A percentile compares a stretch with the other conserved stretches of the same genome.
phyloP scores from a whole-genome alignment of 306 rosid genomes.

The Cucumis melo region DNA sequence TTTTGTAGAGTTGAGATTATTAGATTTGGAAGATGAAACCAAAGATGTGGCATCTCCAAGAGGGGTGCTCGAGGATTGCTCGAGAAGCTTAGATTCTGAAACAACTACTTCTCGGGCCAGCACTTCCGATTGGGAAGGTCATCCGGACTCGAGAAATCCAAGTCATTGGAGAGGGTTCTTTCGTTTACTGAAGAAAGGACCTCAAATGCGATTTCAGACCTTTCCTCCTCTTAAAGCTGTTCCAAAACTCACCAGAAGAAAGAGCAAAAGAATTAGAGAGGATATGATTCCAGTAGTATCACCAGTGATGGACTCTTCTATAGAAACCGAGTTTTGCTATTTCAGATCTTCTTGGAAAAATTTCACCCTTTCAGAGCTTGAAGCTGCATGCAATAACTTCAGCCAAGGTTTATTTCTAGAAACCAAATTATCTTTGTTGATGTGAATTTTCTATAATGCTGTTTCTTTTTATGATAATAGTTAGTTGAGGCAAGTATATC shows the following conservation, averaged over 20 bases:
- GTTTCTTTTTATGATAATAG: not conserved
- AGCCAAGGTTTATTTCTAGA: conserved; percentile 38
- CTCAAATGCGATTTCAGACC: conserved; percentile 38
- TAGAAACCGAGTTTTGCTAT: conserved; percentile 37
- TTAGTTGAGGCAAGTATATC: not conserved
- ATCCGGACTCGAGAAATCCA: conserved; percentile 13
- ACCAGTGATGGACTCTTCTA: conserved; percentile 24
- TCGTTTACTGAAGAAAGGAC: conserved; percentile 46
- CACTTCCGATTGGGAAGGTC: conserved; percentile 47
- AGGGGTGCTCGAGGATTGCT: conserved; percentile 13
- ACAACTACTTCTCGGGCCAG: conserved; percentile 44
- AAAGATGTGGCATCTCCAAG: conserved; percentile 21
- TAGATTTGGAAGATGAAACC: conserved; percentile 28
- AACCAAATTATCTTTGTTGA: not conserved
- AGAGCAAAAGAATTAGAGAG: conserved; percentile 55
- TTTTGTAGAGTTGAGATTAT: conserved; percentile 27
- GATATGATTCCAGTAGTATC: conserved; percentile 42
- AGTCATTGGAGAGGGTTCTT: conserved; percentile 54
- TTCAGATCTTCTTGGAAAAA: conserved; percentile 84
- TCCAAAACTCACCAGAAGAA: conserved; percentile 59
- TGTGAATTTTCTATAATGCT: not conserved
- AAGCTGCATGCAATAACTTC: conserved; percentile 62
- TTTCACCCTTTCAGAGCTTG: conserved; percentile 44
- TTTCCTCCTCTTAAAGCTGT: conserved; percentile 39
- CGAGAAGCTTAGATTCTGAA: conserved; percentile 32